These are phyloP conservation scores for Tubosaeta brunneosetosa DNA, from an alignment of 768 basidiomycete species.

Conservation along the genomic window DNA sequence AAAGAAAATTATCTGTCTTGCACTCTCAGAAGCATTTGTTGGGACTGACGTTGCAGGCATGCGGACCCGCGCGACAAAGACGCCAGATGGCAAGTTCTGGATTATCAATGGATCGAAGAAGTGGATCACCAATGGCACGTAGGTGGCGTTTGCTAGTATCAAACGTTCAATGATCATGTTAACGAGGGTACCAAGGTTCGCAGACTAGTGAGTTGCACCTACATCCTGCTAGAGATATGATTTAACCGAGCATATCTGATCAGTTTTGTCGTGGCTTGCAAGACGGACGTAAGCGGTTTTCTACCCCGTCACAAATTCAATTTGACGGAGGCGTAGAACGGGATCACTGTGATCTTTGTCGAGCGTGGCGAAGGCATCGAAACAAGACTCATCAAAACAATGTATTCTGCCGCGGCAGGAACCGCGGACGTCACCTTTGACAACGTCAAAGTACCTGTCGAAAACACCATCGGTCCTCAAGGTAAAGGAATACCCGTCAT, in stretches of 20 bases:
- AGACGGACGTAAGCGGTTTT: neutral
- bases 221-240: neutral
- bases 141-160: slow-evolving; percentile 12
- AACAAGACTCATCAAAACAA: neutral
- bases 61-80: slow-evolving; percentile 72
- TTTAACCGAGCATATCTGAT: neutral
- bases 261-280: neutral
- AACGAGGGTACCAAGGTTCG: neutral
- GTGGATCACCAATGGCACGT: slow-evolving; percentile 80
- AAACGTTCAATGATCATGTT: neutral
- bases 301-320: neutral
- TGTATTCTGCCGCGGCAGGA: neutral
- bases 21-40: neutral
- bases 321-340: neutral
- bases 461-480: neutral
- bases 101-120: slow-evolving; percentile 83
- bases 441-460: neutral
- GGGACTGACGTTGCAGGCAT: slow-evolving; percentile 74
- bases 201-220: neutral
- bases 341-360: neutral
- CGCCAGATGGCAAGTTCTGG: slow-evolving; percentile 78
- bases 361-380: neutral
- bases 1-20: neutral
- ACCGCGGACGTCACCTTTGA: neutral
- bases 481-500: neutral